phyloP scores from a whole-genome alignment of 164 flowering plant species.

The Sedum album region DNA sequence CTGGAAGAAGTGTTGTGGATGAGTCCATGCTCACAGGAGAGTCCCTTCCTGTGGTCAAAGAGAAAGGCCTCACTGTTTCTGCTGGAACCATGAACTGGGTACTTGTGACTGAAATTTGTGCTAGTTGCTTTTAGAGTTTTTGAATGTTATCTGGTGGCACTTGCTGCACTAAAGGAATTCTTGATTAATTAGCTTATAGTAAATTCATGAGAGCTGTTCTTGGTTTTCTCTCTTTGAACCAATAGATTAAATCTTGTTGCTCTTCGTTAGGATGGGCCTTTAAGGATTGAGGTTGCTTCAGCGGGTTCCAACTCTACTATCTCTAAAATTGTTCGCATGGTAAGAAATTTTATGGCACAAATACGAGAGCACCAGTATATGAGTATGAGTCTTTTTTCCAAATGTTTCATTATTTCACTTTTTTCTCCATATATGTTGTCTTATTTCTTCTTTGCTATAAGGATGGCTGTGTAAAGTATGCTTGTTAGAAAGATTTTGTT shows the following conservation, averaged over 20 bases:
- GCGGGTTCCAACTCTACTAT: constrained; percentile 87
- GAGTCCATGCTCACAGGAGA: constrained; percentile 99
- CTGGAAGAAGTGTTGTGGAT: constrained; percentile 93
- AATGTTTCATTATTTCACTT: not conserved
- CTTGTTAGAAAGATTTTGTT: not conserved
- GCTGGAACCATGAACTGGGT: constrained; percentile 99
- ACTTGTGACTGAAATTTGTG: constrained; percentile 11
- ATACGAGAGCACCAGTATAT: not conserved
- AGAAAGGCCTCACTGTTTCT: constrained; percentile 63
- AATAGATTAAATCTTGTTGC: not conserved
- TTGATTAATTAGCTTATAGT: not conserved
- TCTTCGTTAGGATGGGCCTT: constrained; percentile 78
- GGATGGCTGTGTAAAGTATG: no score
- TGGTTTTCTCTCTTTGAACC: not conserved
- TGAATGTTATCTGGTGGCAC: not conserved
- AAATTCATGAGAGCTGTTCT: not conserved
- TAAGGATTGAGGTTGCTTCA: constrained; percentile 73
- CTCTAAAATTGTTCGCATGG: constrained; percentile 86
- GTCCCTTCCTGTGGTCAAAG: constrained; percentile 91
- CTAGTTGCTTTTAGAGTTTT: no score
- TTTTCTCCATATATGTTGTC: no score
- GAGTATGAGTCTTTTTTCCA: not conserved
- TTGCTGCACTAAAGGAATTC: no score
- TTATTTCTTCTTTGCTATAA: not conserved
- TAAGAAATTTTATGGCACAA: constrained; percentile 21